These are phyloP conservation scores for Ilex aquifolium DNA, from an alignment of 257 asterid species.

Conservation along the genomic window DNA sequence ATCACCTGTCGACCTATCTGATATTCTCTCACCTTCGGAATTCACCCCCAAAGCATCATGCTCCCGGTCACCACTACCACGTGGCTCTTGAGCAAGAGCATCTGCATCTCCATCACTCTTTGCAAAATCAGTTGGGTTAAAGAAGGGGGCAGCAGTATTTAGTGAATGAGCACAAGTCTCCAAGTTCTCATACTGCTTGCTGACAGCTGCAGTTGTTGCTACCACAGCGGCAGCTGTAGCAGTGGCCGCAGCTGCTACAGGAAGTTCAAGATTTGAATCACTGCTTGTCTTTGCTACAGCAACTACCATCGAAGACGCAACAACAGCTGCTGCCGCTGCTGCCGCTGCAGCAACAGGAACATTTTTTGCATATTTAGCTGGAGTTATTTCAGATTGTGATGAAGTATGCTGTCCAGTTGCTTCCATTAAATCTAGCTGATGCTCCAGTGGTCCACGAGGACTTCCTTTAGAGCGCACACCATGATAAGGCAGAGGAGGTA, in stretches of 20 bases:
- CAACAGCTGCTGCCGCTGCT: conserved; percentile 87
- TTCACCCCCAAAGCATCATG: conserved; percentile 40
- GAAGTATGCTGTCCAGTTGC: conserved; percentile 27
- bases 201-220: conserved; percentile 74
- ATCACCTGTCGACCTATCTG: conserved; percentile 72
- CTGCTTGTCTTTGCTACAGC: conserved; percentile 56
- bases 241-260: conserved; percentile 88
- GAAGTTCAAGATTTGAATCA: conserved; percentile 61
- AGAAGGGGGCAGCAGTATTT: conserved; percentile 32
- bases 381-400: conserved; percentile 35
- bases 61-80: conserved; percentile 44
- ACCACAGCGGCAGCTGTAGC: conserved; percentile 95
- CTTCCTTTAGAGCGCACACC: conserved; percentile 34
- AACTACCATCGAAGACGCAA: conserved; percentile 93
- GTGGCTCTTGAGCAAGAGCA: conserved; percentile 30
- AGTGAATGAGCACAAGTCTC: conserved; percentile 45
- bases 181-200: conserved; percentile 61
- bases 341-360: conserved; percentile 88
- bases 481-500: conserved; percentile 77
- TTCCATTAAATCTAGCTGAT: conserved; percentile 33
- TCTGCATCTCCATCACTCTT: conserved; percentile 57
- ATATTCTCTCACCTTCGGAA: conserved; percentile 76
- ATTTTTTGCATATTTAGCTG: conserved; percentile 34
- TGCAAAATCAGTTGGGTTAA: conserved; percentile 25
- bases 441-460: conserved; percentile 31